Conservation (phyloP, 2,329 filamentous ascomycete species). For the Lasiodiplodia gonubiensis region DNA sequence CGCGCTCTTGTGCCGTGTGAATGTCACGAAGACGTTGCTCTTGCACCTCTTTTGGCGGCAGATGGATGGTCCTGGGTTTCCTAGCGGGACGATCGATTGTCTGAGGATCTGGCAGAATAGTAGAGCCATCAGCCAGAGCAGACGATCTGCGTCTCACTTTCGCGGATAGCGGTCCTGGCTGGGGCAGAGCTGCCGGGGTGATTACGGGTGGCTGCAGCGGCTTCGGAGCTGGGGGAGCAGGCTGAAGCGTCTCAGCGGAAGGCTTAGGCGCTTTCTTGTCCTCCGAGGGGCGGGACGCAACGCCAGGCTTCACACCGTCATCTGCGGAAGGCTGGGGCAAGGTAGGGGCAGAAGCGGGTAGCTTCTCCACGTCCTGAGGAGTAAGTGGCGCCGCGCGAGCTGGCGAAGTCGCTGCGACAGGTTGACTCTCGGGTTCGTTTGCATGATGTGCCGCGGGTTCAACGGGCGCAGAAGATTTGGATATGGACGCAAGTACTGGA, state of each 20-base stretch:
- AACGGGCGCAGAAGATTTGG: conserved; percentile 35
- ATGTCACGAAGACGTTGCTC: conserved; percentile 53
- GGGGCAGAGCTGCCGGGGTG: conserved; percentile 13
- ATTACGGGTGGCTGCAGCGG: not conserved
- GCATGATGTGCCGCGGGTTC: conserved; percentile 29
- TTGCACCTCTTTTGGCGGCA: conserved; percentile 58
- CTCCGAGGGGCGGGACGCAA: conserved; percentile 30
- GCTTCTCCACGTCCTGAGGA: conserved; percentile 32
- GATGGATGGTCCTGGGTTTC: conserved; percentile 49
- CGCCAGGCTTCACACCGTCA: conserved; percentile 24
- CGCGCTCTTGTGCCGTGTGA: conserved; percentile 46
- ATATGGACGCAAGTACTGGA: conserved; percentile 41
- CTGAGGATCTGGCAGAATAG: conserved; percentile 37
- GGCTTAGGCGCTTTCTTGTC: conserved; percentile 33
- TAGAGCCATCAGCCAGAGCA: conserved; percentile 43
- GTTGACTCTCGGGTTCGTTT: not conserved
- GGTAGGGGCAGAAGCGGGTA: conserved; percentile 29
- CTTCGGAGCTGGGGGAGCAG: not conserved
- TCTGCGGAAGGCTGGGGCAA: conserved; percentile 30
- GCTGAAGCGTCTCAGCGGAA: conserved; percentile 19
- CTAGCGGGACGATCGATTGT: conserved; percentile 28
- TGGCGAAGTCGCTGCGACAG: not conserved
- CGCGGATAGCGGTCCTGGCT: conserved; percentile 34
- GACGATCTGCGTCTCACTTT: conserved; percentile 38
- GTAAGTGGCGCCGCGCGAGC: not conserved